These are phyloP conservation scores for Viridothelium virens DNA, from an alignment of 495 filamentous ascomycete genomes.

Conservation along the genomic window DNA sequence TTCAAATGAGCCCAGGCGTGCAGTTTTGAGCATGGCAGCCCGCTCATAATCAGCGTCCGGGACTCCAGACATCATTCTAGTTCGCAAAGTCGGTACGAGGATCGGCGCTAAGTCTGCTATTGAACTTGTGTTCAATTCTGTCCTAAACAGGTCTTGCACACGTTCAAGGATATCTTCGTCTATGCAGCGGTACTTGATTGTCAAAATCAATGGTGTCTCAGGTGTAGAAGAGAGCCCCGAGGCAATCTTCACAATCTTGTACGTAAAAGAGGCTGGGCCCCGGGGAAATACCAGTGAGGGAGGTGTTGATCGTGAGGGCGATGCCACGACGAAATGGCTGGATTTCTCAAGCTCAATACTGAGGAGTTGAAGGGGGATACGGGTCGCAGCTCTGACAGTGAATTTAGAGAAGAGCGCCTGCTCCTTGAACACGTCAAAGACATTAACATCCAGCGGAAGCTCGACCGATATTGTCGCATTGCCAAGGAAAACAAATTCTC, in stretches of 20 bases:
- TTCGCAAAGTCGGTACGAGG: slow-evolving; percentile 35
- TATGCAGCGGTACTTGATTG: slow-evolving; percentile 68
- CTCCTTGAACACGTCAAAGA: slow-evolving; percentile 91
- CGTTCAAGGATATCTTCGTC: slow-evolving; percentile 52
- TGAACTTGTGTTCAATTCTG: slow-evolving; percentile 39
- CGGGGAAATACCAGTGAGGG: slow-evolving; percentile 65
- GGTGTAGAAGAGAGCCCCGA: slow-evolving; percentile 19
- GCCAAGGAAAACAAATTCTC: slow-evolving; percentile 61
- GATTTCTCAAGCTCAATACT: slow-evolving; percentile 64
- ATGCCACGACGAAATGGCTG: slow-evolving; percentile 58
- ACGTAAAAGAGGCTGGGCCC: slow-evolving; percentile 74
- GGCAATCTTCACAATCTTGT: slow-evolving; percentile 53
- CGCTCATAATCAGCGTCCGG: slow-evolving; percentile 21
- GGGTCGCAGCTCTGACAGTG: slow-evolving; percentile 68
- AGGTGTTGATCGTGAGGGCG: slow-evolving; percentile 39
- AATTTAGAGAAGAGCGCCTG: slow-evolving; percentile 77
- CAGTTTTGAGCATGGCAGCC: slow-evolving; percentile 24
- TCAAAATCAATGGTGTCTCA: slow-evolving; percentile 51
- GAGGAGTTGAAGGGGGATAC: slow-evolving; percentile 65
- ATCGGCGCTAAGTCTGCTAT: slow-evolving; percentile 42
- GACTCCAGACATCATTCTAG: slow-evolving; percentile 18
- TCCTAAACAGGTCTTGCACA: slow-evolving; percentile 39
- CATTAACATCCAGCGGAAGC: slow-evolving; percentile 85
- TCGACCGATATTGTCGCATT: slow-evolving; percentile 57
- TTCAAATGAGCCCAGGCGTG: slow-evolving; percentile 27